These are phyloP conservation scores for Trichosporon inkin DNA, from an alignment of 1,284 basidiomycete species.

Conservation along the genomic window DNA sequence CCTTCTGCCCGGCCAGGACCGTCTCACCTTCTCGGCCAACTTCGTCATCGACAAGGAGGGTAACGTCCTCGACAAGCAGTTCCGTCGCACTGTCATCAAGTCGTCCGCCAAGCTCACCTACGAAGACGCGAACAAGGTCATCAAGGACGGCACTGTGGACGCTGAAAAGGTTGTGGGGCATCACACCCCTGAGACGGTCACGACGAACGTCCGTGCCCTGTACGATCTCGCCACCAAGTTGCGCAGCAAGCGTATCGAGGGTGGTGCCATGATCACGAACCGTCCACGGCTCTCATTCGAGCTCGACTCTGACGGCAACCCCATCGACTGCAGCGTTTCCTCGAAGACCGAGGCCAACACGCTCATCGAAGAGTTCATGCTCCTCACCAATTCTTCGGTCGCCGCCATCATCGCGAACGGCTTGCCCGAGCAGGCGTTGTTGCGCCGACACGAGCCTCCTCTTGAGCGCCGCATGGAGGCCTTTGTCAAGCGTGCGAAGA, in stretches of 20 bases:
- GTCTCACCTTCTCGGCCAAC: slow-evolving; percentile 80
- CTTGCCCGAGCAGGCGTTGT: slow-evolving; percentile 88
- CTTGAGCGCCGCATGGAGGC: slow-evolving; percentile 70
- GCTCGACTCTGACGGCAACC: slow-evolving; percentile 76
- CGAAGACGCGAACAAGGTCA: slow-evolving; percentile 69
- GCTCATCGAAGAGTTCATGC: slow-evolving; percentile 94
- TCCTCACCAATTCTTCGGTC: slow-evolving; percentile 82
- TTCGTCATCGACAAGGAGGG: slow-evolving; percentile 84
- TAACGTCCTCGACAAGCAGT: slow-evolving; percentile 79
- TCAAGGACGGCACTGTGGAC: slow-evolving; percentile 66
- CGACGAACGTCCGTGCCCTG: slow-evolving; percentile 70
- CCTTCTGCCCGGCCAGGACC: slow-evolving; percentile 77
- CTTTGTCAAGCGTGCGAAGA: slow-evolving; percentile 72
- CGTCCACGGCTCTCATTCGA: slow-evolving; percentile 71
- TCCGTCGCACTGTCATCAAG: slow-evolving; percentile 88
- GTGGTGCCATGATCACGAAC: slow-evolving; percentile 72
- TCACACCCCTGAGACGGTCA: slow-evolving; percentile 60
- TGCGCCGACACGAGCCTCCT: slow-evolving; percentile 89
- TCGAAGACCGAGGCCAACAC: slow-evolving; percentile 68
- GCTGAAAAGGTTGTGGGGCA: slow-evolving; percentile 58
- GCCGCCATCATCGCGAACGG: slow-evolving; percentile 90
- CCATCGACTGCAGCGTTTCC: slow-evolving; percentile 70
- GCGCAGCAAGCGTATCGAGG: slow-evolving; percentile 68
- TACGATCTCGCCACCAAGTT: slow-evolving; percentile 65
- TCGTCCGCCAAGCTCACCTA: slow-evolving; percentile 75